Evolutionary conservation across 352 stramenopile species (phyloP).

Genomic region (Phytopythium helicoides): DNA sequence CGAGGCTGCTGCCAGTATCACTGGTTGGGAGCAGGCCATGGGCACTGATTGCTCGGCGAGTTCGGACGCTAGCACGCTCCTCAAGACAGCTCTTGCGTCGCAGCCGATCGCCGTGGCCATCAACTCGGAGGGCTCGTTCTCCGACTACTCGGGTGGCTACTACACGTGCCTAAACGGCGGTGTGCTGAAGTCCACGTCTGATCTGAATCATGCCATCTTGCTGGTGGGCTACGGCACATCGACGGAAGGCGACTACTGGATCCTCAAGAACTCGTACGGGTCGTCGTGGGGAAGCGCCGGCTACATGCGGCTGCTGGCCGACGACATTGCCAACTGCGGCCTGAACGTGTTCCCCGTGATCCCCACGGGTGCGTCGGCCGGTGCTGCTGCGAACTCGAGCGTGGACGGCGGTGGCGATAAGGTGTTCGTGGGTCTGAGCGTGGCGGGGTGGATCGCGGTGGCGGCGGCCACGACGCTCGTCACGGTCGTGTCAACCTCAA

Average conservation of each 20-base stretch:
- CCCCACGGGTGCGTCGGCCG: constrained; percentile 47
- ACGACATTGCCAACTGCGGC: constrained; percentile 74
- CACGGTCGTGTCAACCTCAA: constrained; percentile 46
- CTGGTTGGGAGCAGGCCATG: constrained; percentile 63
- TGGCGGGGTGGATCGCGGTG: constrained; percentile 55
- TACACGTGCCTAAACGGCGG: constrained; percentile 73
- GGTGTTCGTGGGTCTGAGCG: constrained; percentile 53
- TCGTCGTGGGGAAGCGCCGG: constrained; percentile 60
- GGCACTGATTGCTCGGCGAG: constrained; percentile 51
- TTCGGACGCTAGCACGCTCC: constrained; percentile 46
- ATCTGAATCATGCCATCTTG: constrained; percentile 75
- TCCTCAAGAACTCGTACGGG: constrained; percentile 82
- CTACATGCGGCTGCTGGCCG: constrained; percentile 63
- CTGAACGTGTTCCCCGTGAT: constrained; percentile 81
- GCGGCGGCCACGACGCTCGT: constrained; percentile 43
- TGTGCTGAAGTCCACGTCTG: constrained; percentile 52
- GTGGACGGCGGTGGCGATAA: constrained; percentile 68
- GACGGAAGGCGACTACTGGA: constrained; percentile 69
- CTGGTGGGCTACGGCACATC: constrained; percentile 71
- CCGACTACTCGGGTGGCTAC: constrained; percentile 62
- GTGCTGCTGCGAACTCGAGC: constrained; percentile 26
- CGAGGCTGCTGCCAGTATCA: constrained; percentile 69
- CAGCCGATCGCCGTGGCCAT: constrained; percentile 77
- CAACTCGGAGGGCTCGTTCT: constrained; percentile 70
- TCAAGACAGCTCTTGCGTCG: constrained; percentile 49